Percentiles rank a stretch among this genome's conserved stretches.
Conservation (phyloP, 768 basidiomycete genomes). For the Solioccasus polychromus region DNA sequence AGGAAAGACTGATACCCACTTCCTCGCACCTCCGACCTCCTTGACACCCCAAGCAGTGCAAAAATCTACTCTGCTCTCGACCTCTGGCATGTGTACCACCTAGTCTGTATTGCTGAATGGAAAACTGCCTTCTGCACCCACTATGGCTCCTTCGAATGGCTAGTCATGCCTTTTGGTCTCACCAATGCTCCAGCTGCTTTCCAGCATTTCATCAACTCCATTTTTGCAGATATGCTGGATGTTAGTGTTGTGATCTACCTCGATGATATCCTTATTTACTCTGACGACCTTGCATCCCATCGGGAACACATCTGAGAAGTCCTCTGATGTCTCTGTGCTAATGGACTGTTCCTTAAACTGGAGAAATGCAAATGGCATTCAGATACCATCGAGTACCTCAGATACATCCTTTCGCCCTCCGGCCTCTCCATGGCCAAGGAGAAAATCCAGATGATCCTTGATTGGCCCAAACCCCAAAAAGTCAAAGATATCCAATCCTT, state of each 20-base stretch:
- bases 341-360: neutral
- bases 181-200: neutral
- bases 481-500: neutral
- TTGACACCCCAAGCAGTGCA: no score
- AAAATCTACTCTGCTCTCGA: no score
- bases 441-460: neutral
- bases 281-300: neutral
- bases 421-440: neutral
- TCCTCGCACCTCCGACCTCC: no score
- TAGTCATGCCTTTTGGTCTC: neutral
- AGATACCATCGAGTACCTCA: neutral
- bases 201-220: neutral
- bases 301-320: neutral
- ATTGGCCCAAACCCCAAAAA: neutral
- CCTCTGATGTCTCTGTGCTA: neutral
- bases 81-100: no score
- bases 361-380: neutral
- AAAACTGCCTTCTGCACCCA: no score
- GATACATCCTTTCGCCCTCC: neutral
- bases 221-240: neutral
- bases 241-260: neutral
- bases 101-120: no score
- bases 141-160: no score
- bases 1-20: no score
- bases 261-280: slow-evolving; percentile 35